phyloP scores from a whole-genome alignment of 345 rosid species.

The Dipteronia sinensis region DNA sequence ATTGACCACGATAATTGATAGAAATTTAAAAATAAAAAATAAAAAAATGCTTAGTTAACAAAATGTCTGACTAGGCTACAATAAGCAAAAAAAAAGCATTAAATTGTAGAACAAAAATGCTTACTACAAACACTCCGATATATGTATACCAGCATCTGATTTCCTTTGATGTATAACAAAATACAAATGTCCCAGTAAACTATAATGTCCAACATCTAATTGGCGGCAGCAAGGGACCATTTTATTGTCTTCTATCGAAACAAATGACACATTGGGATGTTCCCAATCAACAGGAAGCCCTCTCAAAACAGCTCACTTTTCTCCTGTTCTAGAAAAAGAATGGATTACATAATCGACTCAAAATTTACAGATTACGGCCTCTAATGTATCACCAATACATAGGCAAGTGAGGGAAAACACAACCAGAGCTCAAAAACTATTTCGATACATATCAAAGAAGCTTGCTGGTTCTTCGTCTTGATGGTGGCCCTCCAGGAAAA shows the following conservation, averaged over 20 bases:
- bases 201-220: slow-evolving; percentile 1
- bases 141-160: slow-evolving; percentile 13
- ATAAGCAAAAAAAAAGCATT: not conserved
- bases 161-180: slow-evolving; percentile 12
- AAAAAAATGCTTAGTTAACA: not conserved
- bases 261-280: slow-evolving; percentile 20
- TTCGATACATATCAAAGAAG: slow-evolving; percentile 48
- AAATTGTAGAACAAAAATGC: not conserved
- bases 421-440: slow-evolving; percentile 20
- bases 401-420: slow-evolving; percentile 12
- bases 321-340: slow-evolving; percentile 39
- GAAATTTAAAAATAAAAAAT: no score
- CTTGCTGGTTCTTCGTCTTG: slow-evolving; percentile 86
- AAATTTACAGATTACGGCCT: slow-evolving; percentile 45
- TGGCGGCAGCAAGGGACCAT: slow-evolving; percentile 17
- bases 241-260: slow-evolving; percentile 30
- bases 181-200: slow-evolving; percentile 16
- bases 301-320: slow-evolving; percentile 20
- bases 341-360: slow-evolving; percentile 35
- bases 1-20: no score
- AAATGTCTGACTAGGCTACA: not conserved
- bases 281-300: slow-evolving; percentile 21
- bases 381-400: slow-evolving; percentile 25
- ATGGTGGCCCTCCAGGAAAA: slow-evolving; percentile 92
- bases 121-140: not conserved